phyloP scores from a whole-genome alignment of 2,329 filamentous ascomycete species.

The Onygenales sp. region DNA sequence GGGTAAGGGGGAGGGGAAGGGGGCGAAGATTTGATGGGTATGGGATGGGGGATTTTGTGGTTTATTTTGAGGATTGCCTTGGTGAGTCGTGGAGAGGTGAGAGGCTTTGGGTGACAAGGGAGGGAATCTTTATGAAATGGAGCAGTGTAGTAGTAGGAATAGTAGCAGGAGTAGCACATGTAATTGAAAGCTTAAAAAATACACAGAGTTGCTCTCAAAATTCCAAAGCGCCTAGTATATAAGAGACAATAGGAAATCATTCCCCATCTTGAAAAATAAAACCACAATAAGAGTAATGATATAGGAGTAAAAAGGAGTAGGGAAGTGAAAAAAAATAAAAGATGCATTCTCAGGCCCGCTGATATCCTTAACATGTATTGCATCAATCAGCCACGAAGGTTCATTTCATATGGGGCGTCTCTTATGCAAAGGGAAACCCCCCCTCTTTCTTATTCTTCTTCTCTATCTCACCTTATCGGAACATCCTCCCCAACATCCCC shows the following conservation, averaged over 20 bases:
- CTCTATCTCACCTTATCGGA: slow-evolving; percentile 26
- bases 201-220: no score
- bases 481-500: slow-evolving; percentile 46
- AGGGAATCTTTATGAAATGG: no score
- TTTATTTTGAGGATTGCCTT: background rate
- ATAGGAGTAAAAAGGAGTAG: background rate
- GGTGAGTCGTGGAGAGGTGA: background rate
- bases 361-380: no score
- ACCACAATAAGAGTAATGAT: background rate
- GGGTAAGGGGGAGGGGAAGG: background rate
- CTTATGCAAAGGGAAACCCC: background rate
- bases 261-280: background rate
- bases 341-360: background rate
- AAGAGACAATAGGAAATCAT: background rate
- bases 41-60: background rate
- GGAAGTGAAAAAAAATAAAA: background rate
- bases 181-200: no score
- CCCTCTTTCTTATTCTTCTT: background rate
- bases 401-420: no score
- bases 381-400: no score
- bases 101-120: background rate
- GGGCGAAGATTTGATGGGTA: background rate
- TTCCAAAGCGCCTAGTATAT: background rate
- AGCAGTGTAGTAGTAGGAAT: no score
- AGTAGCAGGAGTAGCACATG: no score